These are phyloP conservation scores for Leishmania guyanensis DNA, from an alignment of 208 protist genomes.

Conservation along the genomic window DNA sequence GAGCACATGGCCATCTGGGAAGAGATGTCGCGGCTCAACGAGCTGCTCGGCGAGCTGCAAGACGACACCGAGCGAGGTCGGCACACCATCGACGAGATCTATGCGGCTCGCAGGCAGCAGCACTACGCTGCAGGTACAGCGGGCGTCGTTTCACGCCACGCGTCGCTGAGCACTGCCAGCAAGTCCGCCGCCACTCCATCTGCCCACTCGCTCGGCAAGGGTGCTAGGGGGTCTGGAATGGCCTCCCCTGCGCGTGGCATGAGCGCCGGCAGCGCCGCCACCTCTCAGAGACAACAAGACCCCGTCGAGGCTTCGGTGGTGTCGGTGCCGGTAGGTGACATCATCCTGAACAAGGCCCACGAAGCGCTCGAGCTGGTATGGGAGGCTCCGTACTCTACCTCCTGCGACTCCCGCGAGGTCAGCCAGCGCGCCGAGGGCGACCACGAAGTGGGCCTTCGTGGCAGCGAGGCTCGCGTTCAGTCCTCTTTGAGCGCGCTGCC, in stretches of 20 bases:
- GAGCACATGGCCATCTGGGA: slow-evolving; percentile 59
- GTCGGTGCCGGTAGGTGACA: slow-evolving; percentile 47
- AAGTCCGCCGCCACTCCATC: not conserved
- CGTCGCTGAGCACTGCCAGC: slow-evolving; percentile 11
- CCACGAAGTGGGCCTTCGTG: not conserved
- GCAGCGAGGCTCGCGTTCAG: not conserved
- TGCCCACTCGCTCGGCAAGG: not conserved
- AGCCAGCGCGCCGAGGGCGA: not conserved
- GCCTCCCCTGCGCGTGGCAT: not conserved
- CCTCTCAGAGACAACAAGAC: slow-evolving; percentile 1
- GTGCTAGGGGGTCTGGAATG: slow-evolving; percentile 3
- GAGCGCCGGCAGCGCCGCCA: not conserved
- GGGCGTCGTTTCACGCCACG: not conserved
- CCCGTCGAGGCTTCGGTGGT: slow-evolving; percentile 8
- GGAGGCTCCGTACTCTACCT: not conserved
- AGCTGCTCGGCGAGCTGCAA: slow-evolving; percentile 57
- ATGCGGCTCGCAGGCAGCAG: slow-evolving; percentile 68
- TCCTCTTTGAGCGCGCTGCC: slow-evolving; percentile 7
- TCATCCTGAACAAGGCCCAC: slow-evolving; percentile 64
- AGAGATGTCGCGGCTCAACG: slow-evolving; percentile 63
- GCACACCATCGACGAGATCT: slow-evolving; percentile 83
- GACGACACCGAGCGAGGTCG: slow-evolving; percentile 45
- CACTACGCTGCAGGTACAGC: slow-evolving; percentile 12
- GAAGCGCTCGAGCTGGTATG: slow-evolving; percentile 44
- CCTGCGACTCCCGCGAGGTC: not conserved